Base-by-base conservation (phyloP, 345 rosid species). In the Trapa incisa region DNA sequence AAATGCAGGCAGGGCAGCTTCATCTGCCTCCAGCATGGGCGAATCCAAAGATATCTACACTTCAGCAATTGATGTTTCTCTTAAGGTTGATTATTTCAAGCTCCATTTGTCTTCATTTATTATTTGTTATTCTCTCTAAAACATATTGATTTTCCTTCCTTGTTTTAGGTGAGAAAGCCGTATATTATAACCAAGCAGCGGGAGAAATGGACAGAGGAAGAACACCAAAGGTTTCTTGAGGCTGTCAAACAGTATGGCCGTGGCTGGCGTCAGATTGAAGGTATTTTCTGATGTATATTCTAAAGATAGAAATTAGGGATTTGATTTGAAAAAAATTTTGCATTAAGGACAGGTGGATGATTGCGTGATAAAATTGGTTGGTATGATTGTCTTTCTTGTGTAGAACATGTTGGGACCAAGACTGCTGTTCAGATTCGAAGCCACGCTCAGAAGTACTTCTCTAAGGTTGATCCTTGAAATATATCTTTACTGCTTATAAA, bases 401-500 rank as follows among this genome's bases (percentile, higher is more conserved):
- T 96, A 92, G 98, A 86, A 69, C 89, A 86, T 69, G 78, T 92
- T 65, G 93, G 91, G 29, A 80, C 97, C 57, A 92, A 92, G 82
- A 85, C 96, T 36, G 93, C 96, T 38, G 93, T 92, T 75, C 98
- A 89, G 78, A 88, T 89, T 64, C 85, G 98, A 77, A 89, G 98
- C 87, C 98, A 92, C 79, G 96, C 98, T 73, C 98, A 92, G 73
- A 92, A 92, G 72, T 88, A 85, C 77, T 92, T 92, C 86, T 79
- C 91, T 37, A 92, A 89, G 96, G 98, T 93, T 61, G 70, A 63
- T 35, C 64, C 65, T 22, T 38, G 50, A 22, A 70, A 65, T 57
- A 56, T 61, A 37, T 65, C 43, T 22, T 22, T 22, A 22, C 50
- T 38, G 48, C 42, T 37, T 56, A 41, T 54, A 17, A 39, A 47